Evolutionary conservation across 805 yeast species (phyloP), one percentile per base, ranked within the genome.

Genomic region (Ogataea methanolica): DNA sequence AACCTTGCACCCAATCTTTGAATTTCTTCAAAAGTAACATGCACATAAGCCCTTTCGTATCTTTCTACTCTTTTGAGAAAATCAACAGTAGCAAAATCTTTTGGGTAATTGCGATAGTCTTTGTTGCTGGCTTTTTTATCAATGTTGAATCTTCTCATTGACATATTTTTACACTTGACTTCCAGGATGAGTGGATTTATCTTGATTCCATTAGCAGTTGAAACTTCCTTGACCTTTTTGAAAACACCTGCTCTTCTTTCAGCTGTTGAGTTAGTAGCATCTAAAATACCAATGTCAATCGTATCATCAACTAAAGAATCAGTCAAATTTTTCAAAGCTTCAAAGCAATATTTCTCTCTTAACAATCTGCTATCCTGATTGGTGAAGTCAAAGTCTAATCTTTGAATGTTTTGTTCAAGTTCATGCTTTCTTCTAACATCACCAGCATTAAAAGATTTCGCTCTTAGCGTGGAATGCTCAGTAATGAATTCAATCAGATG

Each of bases 271-370:
- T 65, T 65, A 6, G 69, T 65, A n/a, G 94, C 94, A 65, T 86
- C 95, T 59, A 86, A 82, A 12, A 92, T 84, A 2, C 97, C 99
- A 4, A 92, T 94, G 5, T 91, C 83, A 1, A 96, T 95, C n/a
- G 79, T 74, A 1, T 90, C 94, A 21, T 78, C 74, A 36, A 86
- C 62, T 8, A 94, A 76, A 63, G 83, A 83, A 53, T 86, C 85
- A 22, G 89, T 72, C 43, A 94, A 69, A 58, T 84, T 85, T 49
- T 86, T 87, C 48, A 92, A 69, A 0, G 98, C 92, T 57, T 91
- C 96, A 80, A 88, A 82, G 0, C 98, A 98, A 95, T 96, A 94
- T 60, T 82, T 77, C 58, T 92, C 97, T 53, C 97, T 77, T 40
- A 88, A 70, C 31, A 75, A 72, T 11, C 78, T 78, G 5, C 85